Evolutionary conservation across 129 eudicot species (phyloP), one percentile per base, ranked within the genome.

Genomic region (Helichrysum umbraculigerum): DNA sequence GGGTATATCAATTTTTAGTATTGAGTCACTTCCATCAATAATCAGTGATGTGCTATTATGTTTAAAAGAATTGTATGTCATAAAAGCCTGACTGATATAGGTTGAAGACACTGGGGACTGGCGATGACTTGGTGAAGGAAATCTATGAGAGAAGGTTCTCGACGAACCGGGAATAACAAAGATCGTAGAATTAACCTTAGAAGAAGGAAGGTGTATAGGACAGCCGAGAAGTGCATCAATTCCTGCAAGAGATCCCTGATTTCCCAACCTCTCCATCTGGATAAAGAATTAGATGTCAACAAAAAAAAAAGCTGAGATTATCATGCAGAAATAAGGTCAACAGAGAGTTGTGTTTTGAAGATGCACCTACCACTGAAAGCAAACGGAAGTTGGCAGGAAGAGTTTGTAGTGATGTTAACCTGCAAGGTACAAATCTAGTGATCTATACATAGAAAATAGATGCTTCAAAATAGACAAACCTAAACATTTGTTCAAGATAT

Each of bases 201-300:
- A 83, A 81, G 92, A 88, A 63, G 97, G 97, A 79, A 91, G 95
- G 76, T 88, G 92, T 71, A 91, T 67, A 77, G 97, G 97, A 76
- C 95, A 91, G 39, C 97, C 97, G 21, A 91, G 90, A 73, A 91
- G 86, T 71, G 97, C 97, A 72, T 91, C 97, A 64, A 91, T 88
- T 79, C 97, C 97, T 42, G 83, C 87, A 42, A 91, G 89, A 64
- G 92, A 88, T 61, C 97, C 97, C 81, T 87, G 90, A 86, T 91
- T 91, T 63, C 92, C 78, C 83, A 86, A 72, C 72, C 88, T 88
- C 77, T 91, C 97, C 74, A 85, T 81, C 97, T 91, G 81, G 25
- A 66, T 54, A 81, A 54, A 81, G 71, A 72, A 30, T 54, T 82
- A 72, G 39, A 74, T 8, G 66, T 65, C 28, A 60, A 42, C 30